Percentiles rank a stretch among this genome's conserved stretches.
phyloP scores from a whole-genome alignment of 2,329 filamentous ascomycete genomes.

The Penicillium vulpinum region DNA sequence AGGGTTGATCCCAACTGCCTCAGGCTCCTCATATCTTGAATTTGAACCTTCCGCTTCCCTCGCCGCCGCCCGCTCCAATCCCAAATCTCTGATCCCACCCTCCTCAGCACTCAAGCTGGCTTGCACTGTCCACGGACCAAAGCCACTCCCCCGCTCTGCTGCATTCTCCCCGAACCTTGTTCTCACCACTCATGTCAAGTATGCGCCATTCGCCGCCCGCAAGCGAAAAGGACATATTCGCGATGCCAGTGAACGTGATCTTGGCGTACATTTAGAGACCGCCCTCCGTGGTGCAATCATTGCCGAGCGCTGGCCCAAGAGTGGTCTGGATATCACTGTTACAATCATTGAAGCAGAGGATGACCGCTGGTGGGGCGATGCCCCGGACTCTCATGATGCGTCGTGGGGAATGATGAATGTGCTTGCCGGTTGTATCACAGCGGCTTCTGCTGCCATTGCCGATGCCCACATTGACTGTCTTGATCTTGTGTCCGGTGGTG shows the following conservation, averaged over 20 bases:
- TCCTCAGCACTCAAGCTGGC: constrained; percentile 80
- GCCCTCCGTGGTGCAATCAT: constrained; percentile 87
- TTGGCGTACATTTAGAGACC: constrained; percentile 87
- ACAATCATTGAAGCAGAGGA: constrained; percentile 94
- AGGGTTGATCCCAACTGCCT: constrained; percentile 87
- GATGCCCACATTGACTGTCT: constrained; percentile 97
- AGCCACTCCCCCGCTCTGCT: constrained; percentile 83
- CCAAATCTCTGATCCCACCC: constrained; percentile 52
- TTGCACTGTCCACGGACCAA: constrained; percentile 89
- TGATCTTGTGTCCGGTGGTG: constrained; percentile 83
- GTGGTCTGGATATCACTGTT: constrained; percentile 89
- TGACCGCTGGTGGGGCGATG: constrained; percentile 66
- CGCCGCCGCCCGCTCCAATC: constrained; percentile 45
- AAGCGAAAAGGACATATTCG: constrained; percentile 81
- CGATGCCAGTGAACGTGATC: constrained; percentile 81
- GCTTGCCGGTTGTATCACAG: constrained; percentile 86
- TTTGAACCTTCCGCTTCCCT: constrained; percentile 51
- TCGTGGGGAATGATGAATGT: constrained; percentile 91
- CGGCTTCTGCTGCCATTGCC: constrained; percentile 85
- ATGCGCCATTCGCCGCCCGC: constrained; percentile 87
- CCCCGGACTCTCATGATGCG: constrained; percentile 53
- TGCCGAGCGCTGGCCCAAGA: constrained; percentile 97
- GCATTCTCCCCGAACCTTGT: constrained; percentile 92
- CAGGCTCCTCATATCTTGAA: constrained; percentile 74
- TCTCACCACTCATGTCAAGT: constrained; percentile 91